Base-by-base conservation (phyloP, 176 grass and related monocot genomes). In the Saccharum spontaneum region DNA sequence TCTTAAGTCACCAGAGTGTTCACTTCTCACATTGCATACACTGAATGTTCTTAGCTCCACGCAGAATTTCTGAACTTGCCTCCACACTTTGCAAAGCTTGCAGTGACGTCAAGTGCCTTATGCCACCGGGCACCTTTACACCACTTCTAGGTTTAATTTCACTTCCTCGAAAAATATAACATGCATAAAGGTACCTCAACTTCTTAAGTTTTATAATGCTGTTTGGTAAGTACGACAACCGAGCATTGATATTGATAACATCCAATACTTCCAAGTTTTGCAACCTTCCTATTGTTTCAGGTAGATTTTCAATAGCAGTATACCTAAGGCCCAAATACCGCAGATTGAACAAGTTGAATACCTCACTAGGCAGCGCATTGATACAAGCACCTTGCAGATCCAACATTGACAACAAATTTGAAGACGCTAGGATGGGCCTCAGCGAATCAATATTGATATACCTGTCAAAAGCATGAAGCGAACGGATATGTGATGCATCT, bases 91-190 rank as follows among this genome's bases (percentile, higher is more conserved):
- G 16, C 52, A 57, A 22, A 57, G 7, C 52, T 8, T 57, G 18
- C 1, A 57, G 52, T 22, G 18, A 18, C 5, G 52, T 57, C 52
- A 57, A 57, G 7, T 22, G 18, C 5, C 18, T 57, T 57, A 57
- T 22, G 18, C 52, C 52, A 18, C 2, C 22, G 22, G 52, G 18
- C 52, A 57, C 18, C 52, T 18, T 22, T 2, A 57, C 52, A 20
- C 52, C 6, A 22, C 18, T 3, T 0, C 0, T 0, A 22, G 6
- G 1, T 57, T 22, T 6, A 50, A 17, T 0, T 44, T 11, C 10
- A 11, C 2, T 3, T 57, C 0, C 7, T 22, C 1, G 1, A 57
- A 0, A 8, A 22, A 20, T 0, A 8, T 22, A 0, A 8, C 18
- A 57, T 57, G 52, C 17, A 57, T 22, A 57, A 18, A 57, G 18